Evolutionary conservation across 768 basidiomycete genomes (phyloP).

Genomic region (Lanmaoa rubissima): DNA sequence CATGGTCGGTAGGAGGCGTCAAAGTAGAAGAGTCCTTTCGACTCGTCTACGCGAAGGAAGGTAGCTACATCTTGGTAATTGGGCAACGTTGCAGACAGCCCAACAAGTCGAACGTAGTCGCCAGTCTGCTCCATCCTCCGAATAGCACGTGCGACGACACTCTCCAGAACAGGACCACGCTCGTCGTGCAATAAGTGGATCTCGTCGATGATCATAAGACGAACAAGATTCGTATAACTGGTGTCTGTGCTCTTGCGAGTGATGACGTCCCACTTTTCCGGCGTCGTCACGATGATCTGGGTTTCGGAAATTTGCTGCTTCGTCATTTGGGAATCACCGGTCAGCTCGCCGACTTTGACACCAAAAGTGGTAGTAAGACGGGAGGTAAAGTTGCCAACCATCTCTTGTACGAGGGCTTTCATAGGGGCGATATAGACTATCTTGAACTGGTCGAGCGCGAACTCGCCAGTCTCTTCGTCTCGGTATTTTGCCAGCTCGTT

Average conservation of each 20-base stretch:
- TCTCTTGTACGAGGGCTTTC: conserved; percentile 99
- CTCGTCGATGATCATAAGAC: conserved; percentile 96
- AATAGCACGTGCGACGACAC: conserved; percentile 86
- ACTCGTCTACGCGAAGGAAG: conserved; percentile 91
- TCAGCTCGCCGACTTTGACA: conserved; percentile 90
- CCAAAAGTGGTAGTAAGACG: conserved; percentile 64
- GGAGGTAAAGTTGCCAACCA: conserved; percentile 90
- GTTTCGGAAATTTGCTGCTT: conserved; percentile 97
- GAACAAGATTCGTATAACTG: conserved; percentile 93
- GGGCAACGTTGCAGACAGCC: conserved; percentile 95
- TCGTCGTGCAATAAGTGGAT: conserved; percentile 98
- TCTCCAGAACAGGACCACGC: conserved; percentile 94
- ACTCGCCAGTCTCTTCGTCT: conserved; percentile 73
- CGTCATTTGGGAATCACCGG: conserved; percentile 97
- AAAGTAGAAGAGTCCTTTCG: conserved; percentile 95
- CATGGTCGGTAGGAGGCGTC: conserved; percentile 94
- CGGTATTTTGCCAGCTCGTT: conserved; percentile 87
- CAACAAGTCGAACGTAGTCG: conserved; percentile 92
- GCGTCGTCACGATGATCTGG: conserved; percentile 97
- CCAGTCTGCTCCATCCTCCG: conserved; percentile 91
- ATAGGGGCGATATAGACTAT: conserved; percentile 98
- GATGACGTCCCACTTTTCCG: conserved; percentile 99
- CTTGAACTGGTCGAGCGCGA: conserved; percentile 91
- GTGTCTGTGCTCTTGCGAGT: conserved; percentile 97
- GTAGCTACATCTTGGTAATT: conserved; percentile 98